Evolutionary conservation across 805 yeast genomes (phyloP).

Genomic region (Saccharomycopsis fibuligera): DNA sequence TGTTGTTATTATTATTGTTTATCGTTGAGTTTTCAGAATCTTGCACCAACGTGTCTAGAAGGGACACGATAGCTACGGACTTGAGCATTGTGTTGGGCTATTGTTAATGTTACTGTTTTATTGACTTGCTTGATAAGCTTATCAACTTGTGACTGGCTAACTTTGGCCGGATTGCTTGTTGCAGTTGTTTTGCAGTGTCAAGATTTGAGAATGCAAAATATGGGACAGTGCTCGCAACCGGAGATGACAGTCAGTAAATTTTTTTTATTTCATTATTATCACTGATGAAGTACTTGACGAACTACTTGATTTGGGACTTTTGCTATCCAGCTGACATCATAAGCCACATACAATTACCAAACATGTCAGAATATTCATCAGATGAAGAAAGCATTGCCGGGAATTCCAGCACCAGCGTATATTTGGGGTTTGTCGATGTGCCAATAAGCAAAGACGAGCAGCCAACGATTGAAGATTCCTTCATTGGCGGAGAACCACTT

Average conservation of each 20-base stretch:
- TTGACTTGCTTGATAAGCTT: no score
- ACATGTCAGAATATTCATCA: constrained; percentile 9
- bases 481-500: constrained; percentile 71
- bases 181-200: no score
- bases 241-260: no score
- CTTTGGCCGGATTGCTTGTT: no score
- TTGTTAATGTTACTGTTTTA: no score
- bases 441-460: constrained; percentile 43
- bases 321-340: no score
- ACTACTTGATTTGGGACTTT: no score
- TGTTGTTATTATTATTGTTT: background rate
- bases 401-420: constrained; percentile 31
- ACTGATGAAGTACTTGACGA: background rate
- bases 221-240: background rate
- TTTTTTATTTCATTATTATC: background rate
- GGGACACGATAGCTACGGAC: constrained; percentile 5
- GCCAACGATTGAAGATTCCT: constrained; percentile 56
- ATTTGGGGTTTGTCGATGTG: constrained; percentile 60
- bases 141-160: no score
- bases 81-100: no score
- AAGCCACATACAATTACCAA: no score
- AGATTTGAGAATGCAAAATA: background rate
- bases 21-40: background rate
- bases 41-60: constrained; percentile 9
- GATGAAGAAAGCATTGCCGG: constrained; percentile 11